phyloP scores from a whole-genome alignment of 2,329 filamentous ascomycete genomes.

The Fusarium multiceps region DNA sequence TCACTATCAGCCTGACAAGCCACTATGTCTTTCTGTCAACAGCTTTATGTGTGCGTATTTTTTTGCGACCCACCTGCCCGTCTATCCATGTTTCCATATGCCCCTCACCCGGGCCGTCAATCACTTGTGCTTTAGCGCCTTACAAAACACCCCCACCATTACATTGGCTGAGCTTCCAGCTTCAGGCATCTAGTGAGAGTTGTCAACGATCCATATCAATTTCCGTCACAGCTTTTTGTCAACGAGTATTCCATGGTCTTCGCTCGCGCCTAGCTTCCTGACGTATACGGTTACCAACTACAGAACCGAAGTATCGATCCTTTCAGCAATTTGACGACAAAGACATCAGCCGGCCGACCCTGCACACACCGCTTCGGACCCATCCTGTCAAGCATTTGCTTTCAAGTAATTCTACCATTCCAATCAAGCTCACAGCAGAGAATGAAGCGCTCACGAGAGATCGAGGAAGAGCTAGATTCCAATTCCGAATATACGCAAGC shows the following conservation, averaged over 20 bases:
- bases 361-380: slow-evolving; percentile 39
- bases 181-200: slow-evolving; percentile 5
- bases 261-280: neutral
- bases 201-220: neutral
- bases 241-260: neutral
- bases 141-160: slow-evolving; percentile 22
- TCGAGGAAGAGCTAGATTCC: slow-evolving; percentile 59
- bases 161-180: slow-evolving; percentile 2
- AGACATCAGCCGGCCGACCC: slow-evolving; percentile 8
- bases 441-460: slow-evolving; percentile 74
- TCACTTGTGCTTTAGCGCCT: slow-evolving; percentile 29
- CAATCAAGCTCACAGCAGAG: slow-evolving; percentile 49
- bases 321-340: neutral
- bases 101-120: slow-evolving; percentile 31
- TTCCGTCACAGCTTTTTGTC: neutral
- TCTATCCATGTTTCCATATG: neutral
- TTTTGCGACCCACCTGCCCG: too few relatives aligned
- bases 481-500: slow-evolving; percentile 40
- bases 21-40: too few relatives aligned
- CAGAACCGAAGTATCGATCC: neutral
- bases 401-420: slow-evolving; percentile 45
- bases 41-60: too few relatives aligned
- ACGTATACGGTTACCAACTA: neutral
- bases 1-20: too few relatives aligned
- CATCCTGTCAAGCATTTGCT: slow-evolving; percentile 23